Percentiles rank a stretch among this genome's conserved stretches.
Conservation (phyloP, 257 asterid species). For the Parsonsia alboflavescens region DNA sequence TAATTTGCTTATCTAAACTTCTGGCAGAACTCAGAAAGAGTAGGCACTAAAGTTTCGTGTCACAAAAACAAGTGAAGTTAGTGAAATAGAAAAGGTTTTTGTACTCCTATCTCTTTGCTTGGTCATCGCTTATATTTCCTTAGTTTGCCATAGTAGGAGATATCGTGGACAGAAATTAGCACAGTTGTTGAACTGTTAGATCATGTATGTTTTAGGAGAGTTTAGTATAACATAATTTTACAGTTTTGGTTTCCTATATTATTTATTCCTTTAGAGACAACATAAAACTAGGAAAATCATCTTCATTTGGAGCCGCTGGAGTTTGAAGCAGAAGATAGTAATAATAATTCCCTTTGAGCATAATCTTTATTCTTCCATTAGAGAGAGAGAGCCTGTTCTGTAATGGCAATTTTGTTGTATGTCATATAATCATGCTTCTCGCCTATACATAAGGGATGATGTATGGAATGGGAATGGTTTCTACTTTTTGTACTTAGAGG, state of each 20-base stretch:
- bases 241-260: neutral
- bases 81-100: conserved; percentile 81
- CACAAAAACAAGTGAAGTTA: conserved; percentile 64
- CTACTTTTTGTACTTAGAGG: neutral
- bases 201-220: neutral
- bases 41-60: conserved; percentile 82
- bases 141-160: neutral
- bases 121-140: neutral
- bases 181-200: neutral
- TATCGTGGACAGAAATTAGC: neutral
- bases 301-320: neutral
- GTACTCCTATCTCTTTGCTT: neutral
- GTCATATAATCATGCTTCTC: neutral
- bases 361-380: neutral
- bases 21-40: conserved; percentile 79
- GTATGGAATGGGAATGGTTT: neutral
- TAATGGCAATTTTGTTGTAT: neutral
- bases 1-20: conserved; percentile 21
- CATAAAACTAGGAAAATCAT: neutral
- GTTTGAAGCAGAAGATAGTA: neutral
- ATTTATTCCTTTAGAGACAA: neutral
- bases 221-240: neutral
- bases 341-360: neutral
- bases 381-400: neutral
- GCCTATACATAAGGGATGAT: neutral